phyloP scores from a whole-genome alignment of 371 early-diverging fungal genomes.

The Capniomyces stellatus region DNA sequence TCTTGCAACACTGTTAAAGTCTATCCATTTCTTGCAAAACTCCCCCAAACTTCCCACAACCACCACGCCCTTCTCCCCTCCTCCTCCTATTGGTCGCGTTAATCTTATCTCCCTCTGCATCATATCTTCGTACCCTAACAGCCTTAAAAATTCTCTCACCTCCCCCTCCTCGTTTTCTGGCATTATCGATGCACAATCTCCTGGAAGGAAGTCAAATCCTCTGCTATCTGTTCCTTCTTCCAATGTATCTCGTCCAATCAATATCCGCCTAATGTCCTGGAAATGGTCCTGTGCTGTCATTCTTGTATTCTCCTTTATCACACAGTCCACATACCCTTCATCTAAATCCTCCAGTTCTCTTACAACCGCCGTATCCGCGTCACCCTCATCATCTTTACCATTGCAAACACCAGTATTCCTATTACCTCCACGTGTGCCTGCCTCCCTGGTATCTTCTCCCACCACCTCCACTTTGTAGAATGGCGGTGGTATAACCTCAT shows the following conservation, averaged over 20 bases:
- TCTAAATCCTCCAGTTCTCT: too few species aligned
- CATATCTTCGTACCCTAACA: conserved; percentile 46
- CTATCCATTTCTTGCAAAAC: not conserved
- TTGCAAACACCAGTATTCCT: too few species aligned
- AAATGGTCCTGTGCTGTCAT: conserved; percentile 65
- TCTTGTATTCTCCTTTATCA: conserved; percentile 32
- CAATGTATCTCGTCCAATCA: conserved; percentile 22
- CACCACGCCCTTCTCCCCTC: not conserved
- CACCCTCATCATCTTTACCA: too few species aligned
- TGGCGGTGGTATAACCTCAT: too few species aligned
- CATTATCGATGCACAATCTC: conserved; percentile 58
- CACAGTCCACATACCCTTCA: too few species aligned
- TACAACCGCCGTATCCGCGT: too few species aligned
- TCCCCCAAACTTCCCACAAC: not conserved
- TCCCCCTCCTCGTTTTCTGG: conserved; percentile 52
- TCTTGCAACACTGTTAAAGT: not conserved
- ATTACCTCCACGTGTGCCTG: too few species aligned
- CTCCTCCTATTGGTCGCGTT: conserved; percentile 23
- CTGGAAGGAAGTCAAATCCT: conserved; percentile 37
- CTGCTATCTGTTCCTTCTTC: not conserved
- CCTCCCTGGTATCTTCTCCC: too few species aligned
- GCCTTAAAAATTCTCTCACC: conserved; percentile 45
- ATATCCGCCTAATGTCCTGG: conserved; percentile 76
- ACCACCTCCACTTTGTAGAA: too few species aligned
- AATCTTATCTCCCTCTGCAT: conserved; percentile 45